A percentile compares a stretch with the other conserved stretches of the same genome.
These are phyloP conservation scores for Byssoonygena ceratinophila DNA, from an alignment of 2,329 filamentous ascomycete genomes.

Conservation along the genomic window DNA sequence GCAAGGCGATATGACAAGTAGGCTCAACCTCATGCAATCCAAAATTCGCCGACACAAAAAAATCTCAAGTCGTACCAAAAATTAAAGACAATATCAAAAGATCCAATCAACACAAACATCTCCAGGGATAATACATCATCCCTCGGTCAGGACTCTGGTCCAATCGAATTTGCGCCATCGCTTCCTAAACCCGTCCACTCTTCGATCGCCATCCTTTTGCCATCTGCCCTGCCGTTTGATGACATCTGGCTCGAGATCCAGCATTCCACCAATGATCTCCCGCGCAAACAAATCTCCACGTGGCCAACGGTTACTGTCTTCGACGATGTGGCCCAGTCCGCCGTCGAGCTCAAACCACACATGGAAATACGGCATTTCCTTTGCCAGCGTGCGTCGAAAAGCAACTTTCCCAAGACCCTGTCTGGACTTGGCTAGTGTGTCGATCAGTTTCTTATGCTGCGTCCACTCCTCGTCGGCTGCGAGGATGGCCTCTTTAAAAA, in stretches of 20 bases:
- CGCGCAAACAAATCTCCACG: slow-evolving; percentile 83
- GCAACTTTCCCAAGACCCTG: slow-evolving; percentile 64
- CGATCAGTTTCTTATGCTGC: slow-evolving; percentile 89
- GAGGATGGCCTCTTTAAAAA: slow-evolving; percentile 90
- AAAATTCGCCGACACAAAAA: background rate
- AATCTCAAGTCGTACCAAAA: background rate
- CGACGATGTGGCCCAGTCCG: slow-evolving; percentile 82
- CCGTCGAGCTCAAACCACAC: slow-evolving; percentile 92
- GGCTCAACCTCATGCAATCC: background rate
- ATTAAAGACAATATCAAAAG: background rate
- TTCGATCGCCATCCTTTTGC: slow-evolving; percentile 54
- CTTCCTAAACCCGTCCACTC: slow-evolving; percentile 69
- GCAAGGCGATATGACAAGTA: background rate
- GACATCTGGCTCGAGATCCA: slow-evolving; percentile 68
- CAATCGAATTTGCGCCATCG: slow-evolving; percentile 92
- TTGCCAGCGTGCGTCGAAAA: slow-evolving; percentile 71
- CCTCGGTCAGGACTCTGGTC: slow-evolving; percentile 53
- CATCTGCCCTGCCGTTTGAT: slow-evolving; percentile 87
- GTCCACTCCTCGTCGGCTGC: slow-evolving; percentile 84
- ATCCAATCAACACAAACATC: background rate
- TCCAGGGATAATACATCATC: slow-evolving; percentile 9
- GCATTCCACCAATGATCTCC: slow-evolving; percentile 84
- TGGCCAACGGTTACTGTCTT: slow-evolving; percentile 77
- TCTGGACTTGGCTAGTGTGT: slow-evolving; percentile 54
- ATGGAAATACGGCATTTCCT: slow-evolving; percentile 98